Evolutionary conservation across 441 rosid species (phyloP).

Genomic region (Monsonia emarginata): DNA sequence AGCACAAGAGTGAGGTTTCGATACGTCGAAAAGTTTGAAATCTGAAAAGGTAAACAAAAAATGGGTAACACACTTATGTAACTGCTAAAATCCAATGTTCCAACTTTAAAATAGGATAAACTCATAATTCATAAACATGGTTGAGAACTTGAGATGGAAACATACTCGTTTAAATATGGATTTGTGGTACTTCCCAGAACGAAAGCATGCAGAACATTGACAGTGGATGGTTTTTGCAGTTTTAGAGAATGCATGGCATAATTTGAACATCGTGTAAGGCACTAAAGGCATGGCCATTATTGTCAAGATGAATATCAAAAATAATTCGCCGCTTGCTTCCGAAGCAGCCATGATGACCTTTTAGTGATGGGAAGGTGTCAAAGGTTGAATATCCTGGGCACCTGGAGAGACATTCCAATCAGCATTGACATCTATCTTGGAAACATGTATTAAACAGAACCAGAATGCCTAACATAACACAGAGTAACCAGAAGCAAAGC

Average conservation of each 20-base stretch:
- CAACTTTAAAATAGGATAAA: not conserved
- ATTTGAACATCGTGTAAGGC: not conserved
- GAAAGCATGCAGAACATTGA: conserved; percentile 1
- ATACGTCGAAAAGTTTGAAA: not conserved
- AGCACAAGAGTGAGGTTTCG: conserved; percentile 1
- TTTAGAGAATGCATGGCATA: conserved; percentile 1
- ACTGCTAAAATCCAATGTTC: not conserved
- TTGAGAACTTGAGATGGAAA: not conserved
- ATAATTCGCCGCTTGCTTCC: not conserved
- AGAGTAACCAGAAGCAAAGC: not conserved
- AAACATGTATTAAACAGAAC: not conserved
- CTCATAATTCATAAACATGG: not conserved
- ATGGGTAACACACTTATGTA: not conserved
- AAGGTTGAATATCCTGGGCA: not conserved
- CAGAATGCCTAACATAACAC: not conserved
- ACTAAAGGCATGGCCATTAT: conserved; percentile 2
- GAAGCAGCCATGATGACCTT: not conserved
- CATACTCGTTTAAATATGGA: conserved; percentile 1
- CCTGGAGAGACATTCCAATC: not conserved
- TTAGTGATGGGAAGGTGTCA: not conserved
- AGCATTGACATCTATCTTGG: not conserved
- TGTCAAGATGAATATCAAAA: not conserved
- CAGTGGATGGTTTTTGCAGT: not conserved
- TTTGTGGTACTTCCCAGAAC: conserved; percentile 6
- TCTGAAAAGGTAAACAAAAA: not conserved